Conservation (phyloP, 179 eudicot species). For the Actinidia chinensis region DNA sequence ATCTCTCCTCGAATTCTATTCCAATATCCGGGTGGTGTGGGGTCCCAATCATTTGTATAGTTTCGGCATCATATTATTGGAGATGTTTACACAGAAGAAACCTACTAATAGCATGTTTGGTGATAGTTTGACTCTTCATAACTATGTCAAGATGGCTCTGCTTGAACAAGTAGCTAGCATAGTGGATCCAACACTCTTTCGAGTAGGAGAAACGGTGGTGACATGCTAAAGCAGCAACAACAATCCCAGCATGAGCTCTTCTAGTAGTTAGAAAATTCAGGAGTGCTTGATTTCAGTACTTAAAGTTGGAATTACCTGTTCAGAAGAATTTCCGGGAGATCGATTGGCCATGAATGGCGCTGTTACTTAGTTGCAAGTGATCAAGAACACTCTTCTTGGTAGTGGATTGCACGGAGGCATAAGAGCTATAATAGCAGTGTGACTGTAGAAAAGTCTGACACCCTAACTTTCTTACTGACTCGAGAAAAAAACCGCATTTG, state of each 20-base stretch:
- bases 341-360: neutral
- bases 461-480: neutral
- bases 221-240: neutral
- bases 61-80: neutral
- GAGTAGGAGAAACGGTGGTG: neutral
- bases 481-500: neutral
- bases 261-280: neutral
- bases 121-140: neutral
- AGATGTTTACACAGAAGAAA: neutral
- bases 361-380: neutral
- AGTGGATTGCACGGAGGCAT: neutral
- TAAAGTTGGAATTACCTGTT: neutral
- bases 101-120: neutral
- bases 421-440: neutral
- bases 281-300: neutral
- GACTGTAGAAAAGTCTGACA: neutral
- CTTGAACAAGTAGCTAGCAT: neutral
- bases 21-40: too few relatives aligned
- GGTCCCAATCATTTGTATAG: slow-evolving; percentile 8
- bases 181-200: neutral
- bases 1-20: too few relatives aligned
- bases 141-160: neutral
- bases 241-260: neutral
- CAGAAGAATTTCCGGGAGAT: neutral
- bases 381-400: neutral